Conservation (phyloP, 2,329 filamentous ascomycete genomes). For the Hypoxylon sp. region DNA sequence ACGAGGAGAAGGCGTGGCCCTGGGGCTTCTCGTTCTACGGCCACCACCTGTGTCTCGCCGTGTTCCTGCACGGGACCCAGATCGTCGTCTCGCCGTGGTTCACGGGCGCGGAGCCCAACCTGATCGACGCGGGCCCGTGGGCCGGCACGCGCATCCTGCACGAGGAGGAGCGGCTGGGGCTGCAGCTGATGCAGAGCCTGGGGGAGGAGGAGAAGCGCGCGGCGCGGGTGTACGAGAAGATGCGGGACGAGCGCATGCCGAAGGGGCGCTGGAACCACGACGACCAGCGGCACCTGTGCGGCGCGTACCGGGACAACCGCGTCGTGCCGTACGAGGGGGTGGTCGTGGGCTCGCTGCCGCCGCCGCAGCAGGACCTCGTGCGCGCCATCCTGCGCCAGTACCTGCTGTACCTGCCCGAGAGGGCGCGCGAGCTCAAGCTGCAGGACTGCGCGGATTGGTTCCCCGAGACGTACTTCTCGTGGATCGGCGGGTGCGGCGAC, state of each 20-base stretch:
- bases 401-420: slow-evolving; percentile 75
- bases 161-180: slow-evolving; percentile 73
- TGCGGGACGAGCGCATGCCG: slow-evolving; percentile 77
- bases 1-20: slow-evolving; percentile 58
- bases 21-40: slow-evolving; percentile 85
- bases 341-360: slow-evolving; percentile 63
- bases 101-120: slow-evolving; percentile 84
- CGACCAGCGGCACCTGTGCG: slow-evolving; percentile 83
- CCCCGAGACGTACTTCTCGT: slow-evolving; percentile 82
- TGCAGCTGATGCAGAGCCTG: slow-evolving; percentile 79
- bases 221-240: slow-evolving; percentile 70
- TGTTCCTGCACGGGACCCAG: slow-evolving; percentile 76
- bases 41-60: slow-evolving; percentile 81
- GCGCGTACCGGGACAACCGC: slow-evolving; percentile 84
- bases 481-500: slow-evolving; percentile 79
- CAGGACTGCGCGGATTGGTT: slow-evolving; percentile 69
- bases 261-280: slow-evolving; percentile 82
- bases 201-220: slow-evolving; percentile 59
- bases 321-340: slow-evolving; percentile 82
- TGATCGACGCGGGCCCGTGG: slow-evolving; percentile 76
- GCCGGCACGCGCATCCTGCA: slow-evolving; percentile 76
- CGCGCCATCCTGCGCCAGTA: slow-evolving; percentile 74
- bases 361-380: slow-evolving; percentile 68
- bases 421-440: slow-evolving; percentile 68
- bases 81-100: slow-evolving; percentile 82